Base-by-base conservation (phyloP, 352 stramenopile genomes). In the Globisporangium polare region DNA sequence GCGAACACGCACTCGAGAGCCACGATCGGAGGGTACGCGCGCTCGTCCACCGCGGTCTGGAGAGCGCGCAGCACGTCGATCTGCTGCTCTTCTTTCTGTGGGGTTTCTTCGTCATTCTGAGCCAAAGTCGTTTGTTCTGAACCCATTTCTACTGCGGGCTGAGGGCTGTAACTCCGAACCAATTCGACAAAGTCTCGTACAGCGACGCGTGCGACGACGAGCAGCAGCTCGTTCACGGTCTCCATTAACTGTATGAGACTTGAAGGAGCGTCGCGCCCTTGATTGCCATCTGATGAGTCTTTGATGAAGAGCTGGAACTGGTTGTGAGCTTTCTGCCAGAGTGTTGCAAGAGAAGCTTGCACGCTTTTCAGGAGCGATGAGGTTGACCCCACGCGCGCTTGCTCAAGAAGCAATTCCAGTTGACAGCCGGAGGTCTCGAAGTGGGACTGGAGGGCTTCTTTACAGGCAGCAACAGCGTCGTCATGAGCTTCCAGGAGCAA, bases 1-100 rank as follows among this genome's bases (percentile, higher is more conserved):
- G 72, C 72, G 20, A 86, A 84, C 0, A 83, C 52, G 8, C 56
- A 57, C 49, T 86, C 78, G 5, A 68, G 67, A 15, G 74, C 56
- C 24, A 88, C 73, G n/a, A 73, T 35, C 24, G 56, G 37, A 2
- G 75, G 74, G 42, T 83, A 86, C 27, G 60, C 62, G 27, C 68
- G 66, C n/a, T 75, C 45, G 3, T 68, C 53, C 3, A 75, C 35
- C 0, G 66, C 69, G n/a, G 57, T 27, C 50, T 81, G 62, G 4
- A 86, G 63, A 22, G 68, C 68, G 7, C 39, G 50, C 5, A 65
- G 12, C 12, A 88, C 75, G 26, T 83, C 72, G 3, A 68, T 54
- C 31, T 63, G 47, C 35, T 46, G 47, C 24, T 20, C 69, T 22
- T 15, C 69, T 22, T 15, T 13, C 56, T 58, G 24, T 22, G 17